phyloP scores from a whole-genome alignment of 2,329 filamentous ascomycete species.

The Fusarium buharicum region DNA sequence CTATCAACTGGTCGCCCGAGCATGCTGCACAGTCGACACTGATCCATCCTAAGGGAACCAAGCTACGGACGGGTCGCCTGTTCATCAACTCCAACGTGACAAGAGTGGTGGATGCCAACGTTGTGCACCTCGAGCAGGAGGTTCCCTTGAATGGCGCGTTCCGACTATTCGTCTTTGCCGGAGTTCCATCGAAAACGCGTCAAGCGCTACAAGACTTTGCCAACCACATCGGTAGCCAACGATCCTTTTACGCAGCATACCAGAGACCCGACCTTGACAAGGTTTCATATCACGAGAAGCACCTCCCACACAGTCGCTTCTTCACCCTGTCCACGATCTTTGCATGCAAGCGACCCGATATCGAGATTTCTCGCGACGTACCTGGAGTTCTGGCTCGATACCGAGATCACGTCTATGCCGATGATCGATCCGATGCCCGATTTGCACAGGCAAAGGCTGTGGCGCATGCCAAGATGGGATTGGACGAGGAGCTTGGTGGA shows the following conservation, averaged over 20 bases:
- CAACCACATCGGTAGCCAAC: conserved; percentile 68
- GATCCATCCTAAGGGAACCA: conserved; percentile 73
- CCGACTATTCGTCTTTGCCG: conserved; percentile 87
- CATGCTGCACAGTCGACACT: conserved; percentile 78
- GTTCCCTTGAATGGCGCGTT: conserved; percentile 89
- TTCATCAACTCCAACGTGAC: conserved; percentile 85
- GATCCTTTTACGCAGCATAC: conserved; percentile 78
- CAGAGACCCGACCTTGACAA: conserved; percentile 67
- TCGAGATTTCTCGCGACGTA: conserved; percentile 78
- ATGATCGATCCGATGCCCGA: conserved; percentile 79
- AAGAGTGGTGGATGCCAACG: conserved; percentile 86
- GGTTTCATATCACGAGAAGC: conserved; percentile 79
- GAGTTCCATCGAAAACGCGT: conserved; percentile 67
- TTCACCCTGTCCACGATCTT: conserved; percentile 84
- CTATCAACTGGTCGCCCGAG: conserved; percentile 81
- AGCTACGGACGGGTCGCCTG: conserved; percentile 77
- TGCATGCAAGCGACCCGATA: conserved; percentile 70
- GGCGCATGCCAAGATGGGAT: conserved; percentile 87
- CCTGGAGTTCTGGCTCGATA: conserved; percentile 79
- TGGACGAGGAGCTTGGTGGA: conserved; percentile 77
- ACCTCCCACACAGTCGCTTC: conserved; percentile 87
- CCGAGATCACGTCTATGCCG: conserved; percentile 84
- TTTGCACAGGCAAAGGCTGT: conserved; percentile 76
- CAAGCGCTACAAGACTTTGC: conserved; percentile 77
- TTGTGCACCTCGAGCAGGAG: conserved; percentile 90